phyloP scores from a whole-genome alignment of 345 rosid species.

The Rhodomyrtus tomentosa region DNA sequence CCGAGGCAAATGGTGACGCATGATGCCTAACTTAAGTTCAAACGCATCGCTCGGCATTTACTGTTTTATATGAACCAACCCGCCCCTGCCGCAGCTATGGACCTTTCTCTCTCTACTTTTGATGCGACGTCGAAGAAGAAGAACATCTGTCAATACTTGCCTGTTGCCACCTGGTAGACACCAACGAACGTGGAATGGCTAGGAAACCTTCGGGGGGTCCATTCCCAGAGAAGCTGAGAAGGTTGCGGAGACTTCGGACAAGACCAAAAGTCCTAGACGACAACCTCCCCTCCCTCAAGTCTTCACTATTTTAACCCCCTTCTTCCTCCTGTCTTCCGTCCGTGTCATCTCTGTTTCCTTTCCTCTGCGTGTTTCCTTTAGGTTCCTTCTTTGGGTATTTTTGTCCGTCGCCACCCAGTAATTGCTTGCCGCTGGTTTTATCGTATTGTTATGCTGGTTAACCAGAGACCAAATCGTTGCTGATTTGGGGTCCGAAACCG shows the following conservation, averaged over 20 bases:
- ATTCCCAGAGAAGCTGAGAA: neutral
- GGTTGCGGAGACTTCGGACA: neutral
- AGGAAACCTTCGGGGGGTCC: neutral
- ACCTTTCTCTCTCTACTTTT: too few relatives aligned
- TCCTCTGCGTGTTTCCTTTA: neutral
- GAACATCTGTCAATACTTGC: too few relatives aligned
- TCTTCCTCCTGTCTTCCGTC: neutral
- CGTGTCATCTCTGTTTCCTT: neutral
- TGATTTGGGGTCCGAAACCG: too few relatives aligned
- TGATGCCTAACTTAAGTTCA: fast-evolving
- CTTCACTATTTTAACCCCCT: neutral
- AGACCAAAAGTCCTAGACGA: too few relatives aligned
- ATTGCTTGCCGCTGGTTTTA: neutral
- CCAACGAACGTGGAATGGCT: neutral
- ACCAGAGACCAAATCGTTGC: neutral
- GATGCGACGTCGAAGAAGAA: too few relatives aligned
- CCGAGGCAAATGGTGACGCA: fast-evolving
- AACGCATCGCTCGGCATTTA: neutral
- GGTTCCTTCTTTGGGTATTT: neutral
- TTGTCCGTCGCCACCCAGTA: neutral
- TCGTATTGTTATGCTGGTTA: neutral
- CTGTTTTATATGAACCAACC: too few relatives aligned
- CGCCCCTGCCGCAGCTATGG: too few relatives aligned
- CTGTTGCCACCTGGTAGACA: neutral
- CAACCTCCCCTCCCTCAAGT: too few relatives aligned